phyloP scores from a whole-genome alignment of 768 basidiomycete genomes.

The Russula earlei region DNA sequence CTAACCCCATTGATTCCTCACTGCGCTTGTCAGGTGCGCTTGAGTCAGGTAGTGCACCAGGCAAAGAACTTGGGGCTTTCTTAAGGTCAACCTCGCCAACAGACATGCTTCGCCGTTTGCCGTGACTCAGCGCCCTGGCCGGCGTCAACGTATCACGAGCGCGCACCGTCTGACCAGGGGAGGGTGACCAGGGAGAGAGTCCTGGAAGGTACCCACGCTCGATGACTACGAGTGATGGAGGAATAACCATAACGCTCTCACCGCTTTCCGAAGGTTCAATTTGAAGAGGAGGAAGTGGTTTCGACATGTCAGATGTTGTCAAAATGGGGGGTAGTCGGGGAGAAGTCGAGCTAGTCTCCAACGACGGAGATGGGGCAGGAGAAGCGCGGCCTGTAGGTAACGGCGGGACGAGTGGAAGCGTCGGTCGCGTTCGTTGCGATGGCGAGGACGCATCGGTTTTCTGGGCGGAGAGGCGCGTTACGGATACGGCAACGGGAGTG shows the following conservation, averaged over 20 bases:
- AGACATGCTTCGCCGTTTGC: conserved; percentile 28
- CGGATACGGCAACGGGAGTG: conserved; percentile 8
- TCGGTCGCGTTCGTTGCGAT: conserved; percentile 5
- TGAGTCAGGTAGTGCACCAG: conserved; percentile 31
- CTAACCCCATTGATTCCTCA: conserved; percentile 31
- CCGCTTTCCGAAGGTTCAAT: conserved; percentile 28
- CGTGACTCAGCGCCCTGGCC: neutral
- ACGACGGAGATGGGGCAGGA: conserved; percentile 30
- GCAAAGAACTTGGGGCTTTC: conserved; percentile 32
- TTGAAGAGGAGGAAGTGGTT: conserved; percentile 56
- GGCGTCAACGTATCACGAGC: neutral
- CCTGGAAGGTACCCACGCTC: conserved; percentile 32
- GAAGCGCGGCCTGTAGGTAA: neutral
- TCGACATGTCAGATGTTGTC: conserved; percentile 33
- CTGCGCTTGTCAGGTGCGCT: conserved; percentile 31
- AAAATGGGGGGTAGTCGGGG: conserved; percentile 11
- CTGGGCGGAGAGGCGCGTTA: conserved; percentile 7
- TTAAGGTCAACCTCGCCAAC: conserved; percentile 27
- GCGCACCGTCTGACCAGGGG: conserved; percentile 22
- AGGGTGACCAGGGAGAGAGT: conserved; percentile 22
- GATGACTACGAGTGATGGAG: conserved; percentile 49
- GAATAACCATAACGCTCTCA: conserved; percentile 36
- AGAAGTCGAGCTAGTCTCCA: conserved; percentile 40
- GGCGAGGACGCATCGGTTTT: conserved; percentile 26
- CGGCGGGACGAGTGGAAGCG: conserved; percentile 23